Evolutionary conservation across 148 eudicot genomes (phyloP).

Genomic region (Nyssa sinensis): DNA sequence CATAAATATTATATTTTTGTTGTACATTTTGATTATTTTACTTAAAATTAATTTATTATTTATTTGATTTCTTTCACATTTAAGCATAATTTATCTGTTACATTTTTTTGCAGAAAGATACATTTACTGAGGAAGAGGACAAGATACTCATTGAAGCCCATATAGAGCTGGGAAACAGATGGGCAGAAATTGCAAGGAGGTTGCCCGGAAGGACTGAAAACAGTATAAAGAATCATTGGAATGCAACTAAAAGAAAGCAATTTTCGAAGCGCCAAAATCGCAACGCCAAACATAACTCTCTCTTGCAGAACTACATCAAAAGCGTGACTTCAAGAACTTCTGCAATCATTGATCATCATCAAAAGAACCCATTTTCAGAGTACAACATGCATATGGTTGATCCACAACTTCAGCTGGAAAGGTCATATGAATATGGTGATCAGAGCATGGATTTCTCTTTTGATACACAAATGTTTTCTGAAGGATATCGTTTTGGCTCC

Average conservation of each 20-base stretch:
- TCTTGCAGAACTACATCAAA: conserved; percentile 27
- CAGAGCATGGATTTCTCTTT: neutral
- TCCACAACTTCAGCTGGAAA: neutral
- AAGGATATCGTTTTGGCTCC: neutral
- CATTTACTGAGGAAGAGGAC: conserved; percentile 34
- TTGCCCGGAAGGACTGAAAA: conserved; percentile 38
- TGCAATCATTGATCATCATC: neutral
- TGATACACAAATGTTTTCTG: neutral
- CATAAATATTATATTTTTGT: no score
- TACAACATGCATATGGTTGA: neutral
- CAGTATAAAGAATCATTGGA: conserved; percentile 37
- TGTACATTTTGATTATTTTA: no score
- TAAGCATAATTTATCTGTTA: no score
- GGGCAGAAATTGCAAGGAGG: conserved; percentile 32
- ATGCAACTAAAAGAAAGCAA: conserved; percentile 38
- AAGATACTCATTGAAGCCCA: conserved; percentile 25
- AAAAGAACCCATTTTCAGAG: neutral
- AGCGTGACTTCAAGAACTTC: conserved; percentile 12
- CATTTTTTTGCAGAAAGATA: conserved; percentile 21
- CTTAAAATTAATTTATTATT: no score
- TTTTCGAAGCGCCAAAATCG: conserved; percentile 11
- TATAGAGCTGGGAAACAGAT: conserved; percentile 21
- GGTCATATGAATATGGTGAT: neutral
- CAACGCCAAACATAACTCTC: neutral
- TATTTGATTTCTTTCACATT: no score